Evolutionary conservation across 2,329 filamentous ascomycete species (phyloP).

Genomic region (Pseudogymnoascus sp.): DNA sequence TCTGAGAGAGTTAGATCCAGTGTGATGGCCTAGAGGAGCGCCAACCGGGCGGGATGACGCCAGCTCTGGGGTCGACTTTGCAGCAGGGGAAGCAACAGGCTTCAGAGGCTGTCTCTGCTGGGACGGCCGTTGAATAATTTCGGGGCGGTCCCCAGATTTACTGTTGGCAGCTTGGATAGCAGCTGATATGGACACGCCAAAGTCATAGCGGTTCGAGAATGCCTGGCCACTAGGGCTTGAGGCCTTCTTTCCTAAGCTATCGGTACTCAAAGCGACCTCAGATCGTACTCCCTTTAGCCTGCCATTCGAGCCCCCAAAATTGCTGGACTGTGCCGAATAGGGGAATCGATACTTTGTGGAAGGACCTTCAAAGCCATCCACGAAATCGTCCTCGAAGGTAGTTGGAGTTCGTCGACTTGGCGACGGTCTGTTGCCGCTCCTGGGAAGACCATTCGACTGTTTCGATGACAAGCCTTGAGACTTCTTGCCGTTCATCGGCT

Average conservation of each 20-base stretch:
- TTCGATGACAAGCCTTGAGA: constrained; percentile 44
- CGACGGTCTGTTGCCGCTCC: constrained; percentile 53
- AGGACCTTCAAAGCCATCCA: constrained; percentile 43
- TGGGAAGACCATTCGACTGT: constrained; percentile 50
- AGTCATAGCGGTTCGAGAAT: constrained; percentile 93
- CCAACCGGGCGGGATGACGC: not conserved
- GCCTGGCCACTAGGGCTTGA: constrained; percentile 57
- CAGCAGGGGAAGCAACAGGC: constrained; percentile 15
- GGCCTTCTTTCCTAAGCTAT: constrained; percentile 31
- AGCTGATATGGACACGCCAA: constrained; percentile 80
- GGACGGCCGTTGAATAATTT: constrained; percentile 38
- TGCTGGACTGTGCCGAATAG: constrained; percentile 15
- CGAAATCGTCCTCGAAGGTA: constrained; percentile 63
- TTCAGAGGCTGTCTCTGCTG: constrained; percentile 18
- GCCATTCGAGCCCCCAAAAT: constrained; percentile 33
- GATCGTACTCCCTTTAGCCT: constrained; percentile 66
- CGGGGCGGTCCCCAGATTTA: constrained; percentile 49
- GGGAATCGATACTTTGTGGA: constrained; percentile 31
- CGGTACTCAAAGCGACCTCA: constrained; percentile 44
- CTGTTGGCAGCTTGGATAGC: constrained; percentile 70
- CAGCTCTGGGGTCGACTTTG: not conserved
- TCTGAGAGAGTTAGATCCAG: not conserved
- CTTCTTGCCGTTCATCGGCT: constrained; percentile 52
- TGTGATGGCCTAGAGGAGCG: not conserved
- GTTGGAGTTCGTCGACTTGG: constrained; percentile 43